Conservation (phyloP, 371 early-diverging fungal species). For the Mucor circinelloides region DNA sequence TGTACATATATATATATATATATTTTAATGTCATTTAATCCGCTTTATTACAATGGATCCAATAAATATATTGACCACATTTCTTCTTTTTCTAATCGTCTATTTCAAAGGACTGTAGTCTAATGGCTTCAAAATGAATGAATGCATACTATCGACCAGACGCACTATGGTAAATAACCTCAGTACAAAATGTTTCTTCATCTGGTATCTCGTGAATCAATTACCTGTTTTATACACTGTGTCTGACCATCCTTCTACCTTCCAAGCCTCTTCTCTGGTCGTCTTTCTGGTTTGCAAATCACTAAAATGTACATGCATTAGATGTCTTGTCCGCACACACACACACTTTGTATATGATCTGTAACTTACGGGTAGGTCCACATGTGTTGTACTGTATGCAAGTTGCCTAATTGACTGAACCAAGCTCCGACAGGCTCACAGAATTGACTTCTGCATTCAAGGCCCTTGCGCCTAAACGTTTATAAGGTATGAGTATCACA, state of each 20-base stretch:
- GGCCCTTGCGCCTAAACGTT: constrained; percentile 65
- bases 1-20: neutral
- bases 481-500: neutral
- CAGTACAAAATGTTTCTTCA: neutral
- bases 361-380: constrained; percentile 86
- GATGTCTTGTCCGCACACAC: constrained; percentile 17
- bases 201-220: neutral
- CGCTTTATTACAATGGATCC: neutral
- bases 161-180: constrained; percentile 57
- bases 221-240: constrained; percentile 90
- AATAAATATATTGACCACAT: constrained; percentile 2
- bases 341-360: constrained; percentile 59
- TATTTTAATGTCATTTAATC: constrained; percentile 2
- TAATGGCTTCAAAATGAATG: constrained; percentile 82
- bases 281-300: constrained; percentile 84
- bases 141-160: constrained; percentile 83
- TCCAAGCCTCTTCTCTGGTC: constrained; percentile 90
- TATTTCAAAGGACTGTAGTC: constrained; percentile 76
- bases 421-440: constrained; percentile 94
- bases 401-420: constrained; percentile 89
- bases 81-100: constrained; percentile 6
- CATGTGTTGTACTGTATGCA: constrained; percentile 93
- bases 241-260: constrained; percentile 92
- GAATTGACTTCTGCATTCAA: constrained; percentile 85
- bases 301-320: constrained; percentile 34